Conservation (phyloP, 495 filamentous ascomycete genomes). For the Penicillium maclennaniae region DNA sequence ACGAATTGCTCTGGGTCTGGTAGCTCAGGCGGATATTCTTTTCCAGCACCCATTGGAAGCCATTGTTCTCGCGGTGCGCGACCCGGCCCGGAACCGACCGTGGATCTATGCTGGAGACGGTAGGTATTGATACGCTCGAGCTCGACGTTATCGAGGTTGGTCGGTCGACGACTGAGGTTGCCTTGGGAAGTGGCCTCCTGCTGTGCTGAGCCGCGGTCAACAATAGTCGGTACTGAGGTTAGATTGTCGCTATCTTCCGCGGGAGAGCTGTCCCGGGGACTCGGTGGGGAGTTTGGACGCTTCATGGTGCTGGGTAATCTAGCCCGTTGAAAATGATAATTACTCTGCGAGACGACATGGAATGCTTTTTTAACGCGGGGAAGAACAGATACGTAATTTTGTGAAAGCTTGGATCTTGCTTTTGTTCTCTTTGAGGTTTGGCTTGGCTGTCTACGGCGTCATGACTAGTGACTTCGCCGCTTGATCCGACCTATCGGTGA, state of each 20-base stretch:
- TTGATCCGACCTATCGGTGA: conserved; percentile 6
- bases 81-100: conserved; percentile 28
- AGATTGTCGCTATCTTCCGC: conserved; percentile 10
- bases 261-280: background rate
- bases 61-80: conserved; percentile 22
- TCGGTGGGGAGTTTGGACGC: background rate
- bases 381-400: too few species aligned
- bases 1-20: conserved; percentile 48
- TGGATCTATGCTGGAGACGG: conserved; percentile 30
- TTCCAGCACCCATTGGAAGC: conserved; percentile 37
- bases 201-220: conserved; percentile 3
- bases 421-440: background rate
- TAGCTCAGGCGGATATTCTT: conserved; percentile 42
- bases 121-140: conserved; percentile 34
- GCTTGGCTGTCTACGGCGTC: conserved; percentile 9
- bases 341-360: background rate
- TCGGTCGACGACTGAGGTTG: conserved; percentile 23
- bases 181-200: background rate
- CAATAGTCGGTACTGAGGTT: background rate
- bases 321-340: background rate
- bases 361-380: background rate
- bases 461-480: conserved; percentile 11
- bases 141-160: conserved; percentile 23
- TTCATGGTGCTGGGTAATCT: conserved; percentile 7
- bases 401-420: too few species aligned